Evolutionary conservation across 2,329 filamentous ascomycete species (phyloP), one percentile per base, ranked within the genome.

Genomic region (Hymenoscyphus albidus): DNA sequence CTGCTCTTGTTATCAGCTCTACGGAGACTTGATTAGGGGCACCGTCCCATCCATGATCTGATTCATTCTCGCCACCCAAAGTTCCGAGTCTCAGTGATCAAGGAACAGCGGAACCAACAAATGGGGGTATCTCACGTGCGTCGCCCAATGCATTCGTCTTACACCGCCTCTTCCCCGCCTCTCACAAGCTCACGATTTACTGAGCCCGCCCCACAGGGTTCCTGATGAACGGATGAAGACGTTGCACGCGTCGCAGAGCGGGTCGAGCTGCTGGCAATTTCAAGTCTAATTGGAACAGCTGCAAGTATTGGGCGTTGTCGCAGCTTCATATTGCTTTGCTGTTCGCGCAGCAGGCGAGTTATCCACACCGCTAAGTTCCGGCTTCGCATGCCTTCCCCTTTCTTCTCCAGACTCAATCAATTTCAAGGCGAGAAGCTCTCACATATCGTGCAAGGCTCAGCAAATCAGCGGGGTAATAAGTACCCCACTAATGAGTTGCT

Each of bases 281-380:
- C 35, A 32, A 56, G 59, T 62, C 48, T 42, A 40, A 62, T 48
- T 62, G 59, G 59, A 51, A 31, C 40, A 32, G 14, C 40, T 59
- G 16, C 22, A 59, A 22, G 14, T 38, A 42, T 27, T 22, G 22
- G 58, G 58, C 38, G 58, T 18, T 16, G n/a, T 51, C 44, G 44
- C 44, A 51, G 44, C 44, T 51, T 51, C 42, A 35, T 59, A 64
- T 62, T 42, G 63, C 66, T 69, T 68, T 63, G 70, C 63, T 72
- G 70, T 64, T 69, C 69, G 67, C 60, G 67, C 68, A 60, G 54
- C 35, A 65, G 39, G 51, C 14, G 54, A 61, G 51, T 42, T 42
- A 62, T 69, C 69, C 68, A 70, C 69, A 70, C 69, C 68, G 69
- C 70, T 65, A 64, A 68, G 69, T 68, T 64, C 62, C 66, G n/a